Evolutionary conservation across 352 stramenopile species (phyloP), one percentile per base, ranked within the genome.

Genomic region (Pythium brassicae): DNA sequence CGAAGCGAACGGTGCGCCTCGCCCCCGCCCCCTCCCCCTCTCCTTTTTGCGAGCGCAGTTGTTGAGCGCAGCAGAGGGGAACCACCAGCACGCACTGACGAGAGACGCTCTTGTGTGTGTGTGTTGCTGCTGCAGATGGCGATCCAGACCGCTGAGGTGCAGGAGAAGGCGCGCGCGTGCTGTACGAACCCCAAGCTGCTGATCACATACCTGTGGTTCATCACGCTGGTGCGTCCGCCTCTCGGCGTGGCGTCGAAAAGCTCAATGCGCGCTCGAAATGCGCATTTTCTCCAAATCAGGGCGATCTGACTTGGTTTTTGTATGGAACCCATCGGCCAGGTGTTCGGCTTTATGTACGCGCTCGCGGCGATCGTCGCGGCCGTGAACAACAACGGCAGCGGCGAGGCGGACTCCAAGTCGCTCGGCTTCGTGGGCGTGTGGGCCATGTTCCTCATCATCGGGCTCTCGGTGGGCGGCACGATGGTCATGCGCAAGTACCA

Each of bases 401-500:
- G 71, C 39, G 67, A 81, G 42, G 78, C 76, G 52, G 76, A 86
- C 63, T 87, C 77, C 56, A 93, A 90, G 66, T 89, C 79, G 53
- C 70, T 94, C 32, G 76, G 78, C 37, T 94, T 92, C 42, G 82
- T 89, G 14, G 85, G 80, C 55, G 70, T 95, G 45, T 93, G 80
- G 78, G 76, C 80, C 35, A 93, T 94, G 78, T 70, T 95, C 23
- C 71, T 96, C 27, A 73, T 95, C 52, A 55, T 94, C 23, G 70
- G 65, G 3, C 81, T 96, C 12, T 95, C 79, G 10, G 72, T 94
- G 3, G 85, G 85, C 52, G 87, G 85, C 54, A 95, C 87, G 46
- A 74, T 96, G 57, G 83, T 96, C 49, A 94, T 96, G 87, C 82
- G 85, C 55, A 91, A 92, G 71, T 92, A 94, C 72, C 74, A 89